These are phyloP conservation scores for Pyrenochaeta sp. DNA, from an alignment of 2,329 filamentous ascomycete species.

Conservation along the genomic window DNA sequence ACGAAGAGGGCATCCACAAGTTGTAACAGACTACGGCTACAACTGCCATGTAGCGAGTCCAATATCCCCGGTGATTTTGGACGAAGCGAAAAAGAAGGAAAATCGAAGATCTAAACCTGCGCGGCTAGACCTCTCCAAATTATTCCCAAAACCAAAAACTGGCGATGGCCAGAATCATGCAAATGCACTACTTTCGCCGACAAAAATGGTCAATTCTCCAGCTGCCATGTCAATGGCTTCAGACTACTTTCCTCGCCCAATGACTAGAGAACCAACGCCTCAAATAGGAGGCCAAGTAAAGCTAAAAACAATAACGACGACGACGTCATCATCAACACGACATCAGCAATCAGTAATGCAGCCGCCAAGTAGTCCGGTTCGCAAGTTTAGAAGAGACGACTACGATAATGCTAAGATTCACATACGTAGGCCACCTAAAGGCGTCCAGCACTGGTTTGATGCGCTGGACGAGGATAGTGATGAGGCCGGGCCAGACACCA, in stretches of 20 bases:
- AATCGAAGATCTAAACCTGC: slow-evolving; percentile 46
- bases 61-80: slow-evolving; percentile 28
- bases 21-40: slow-evolving; percentile 25
- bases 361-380: slow-evolving; percentile 31
- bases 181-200: slow-evolving; percentile 46
- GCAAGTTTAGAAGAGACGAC: slow-evolving; percentile 46
- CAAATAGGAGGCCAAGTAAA: slow-evolving; percentile 29
- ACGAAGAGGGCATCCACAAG: slow-evolving; percentile 47
- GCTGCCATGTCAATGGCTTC: slow-evolving; percentile 49
- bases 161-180: slow-evolving; percentile 23
- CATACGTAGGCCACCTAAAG: slow-evolving; percentile 57
- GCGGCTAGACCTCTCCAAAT: slow-evolving; percentile 52
- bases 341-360: slow-evolving; percentile 24
- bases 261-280: slow-evolving; percentile 42
- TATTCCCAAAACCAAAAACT: slow-evolving; percentile 51
- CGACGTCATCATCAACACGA: slow-evolving; percentile 13
- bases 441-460: slow-evolving; percentile 62
- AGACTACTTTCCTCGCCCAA: slow-evolving; percentile 46
- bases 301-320: slow-evolving; percentile 25
- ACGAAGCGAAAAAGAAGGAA: slow-evolving; percentile 28
- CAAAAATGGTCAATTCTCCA: slow-evolving; percentile 52
- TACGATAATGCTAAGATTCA: slow-evolving; percentile 59
- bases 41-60: slow-evolving; percentile 24
- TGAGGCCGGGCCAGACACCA: slow-evolving; percentile 31
- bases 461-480: slow-evolving; percentile 54